Evolutionary conservation across 495 filamentous ascomycete species (phyloP).

Genomic region (Hypoxylon trugodes): DNA sequence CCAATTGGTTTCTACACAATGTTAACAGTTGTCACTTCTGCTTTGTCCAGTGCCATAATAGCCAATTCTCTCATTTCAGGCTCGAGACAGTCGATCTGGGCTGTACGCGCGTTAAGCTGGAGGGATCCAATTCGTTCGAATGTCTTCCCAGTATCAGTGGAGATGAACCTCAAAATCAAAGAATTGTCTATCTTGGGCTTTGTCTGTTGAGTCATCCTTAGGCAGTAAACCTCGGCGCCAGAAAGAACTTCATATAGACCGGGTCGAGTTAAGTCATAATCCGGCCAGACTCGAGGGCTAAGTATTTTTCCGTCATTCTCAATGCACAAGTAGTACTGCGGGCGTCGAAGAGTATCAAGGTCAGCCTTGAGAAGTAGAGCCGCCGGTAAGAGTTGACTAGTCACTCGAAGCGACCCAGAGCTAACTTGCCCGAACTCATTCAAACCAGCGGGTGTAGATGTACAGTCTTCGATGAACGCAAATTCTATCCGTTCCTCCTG

Average conservation of each 20-base stretch:
- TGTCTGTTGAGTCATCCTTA: background rate
- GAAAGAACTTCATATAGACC: background rate
- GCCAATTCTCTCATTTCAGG: background rate
- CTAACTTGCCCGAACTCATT: background rate
- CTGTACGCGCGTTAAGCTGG: background rate
- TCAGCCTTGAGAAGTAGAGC: background rate
- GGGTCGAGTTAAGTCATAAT: background rate
- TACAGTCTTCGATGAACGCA: background rate
- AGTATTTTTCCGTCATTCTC: background rate
- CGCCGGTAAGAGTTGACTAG: background rate
- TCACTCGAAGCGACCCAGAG: background rate
- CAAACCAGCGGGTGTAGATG: background rate
- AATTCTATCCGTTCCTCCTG: background rate
- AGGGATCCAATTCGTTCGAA: slow-evolving; percentile 1
- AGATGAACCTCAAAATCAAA: background rate
- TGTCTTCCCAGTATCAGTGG: background rate
- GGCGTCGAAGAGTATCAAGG: background rate
- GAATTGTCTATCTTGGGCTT: background rate
- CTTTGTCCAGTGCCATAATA: background rate
- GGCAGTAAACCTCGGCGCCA: background rate
- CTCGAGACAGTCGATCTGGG: background rate
- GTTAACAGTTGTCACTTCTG: background rate
- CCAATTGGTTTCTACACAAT: no score
- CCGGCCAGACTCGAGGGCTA: background rate
- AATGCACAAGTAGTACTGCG: background rate